Evolutionary conservation across 208 protist species (phyloP), one percentile per base, ranked within the genome.

Genomic region (Crithidia expoeki): DNA sequence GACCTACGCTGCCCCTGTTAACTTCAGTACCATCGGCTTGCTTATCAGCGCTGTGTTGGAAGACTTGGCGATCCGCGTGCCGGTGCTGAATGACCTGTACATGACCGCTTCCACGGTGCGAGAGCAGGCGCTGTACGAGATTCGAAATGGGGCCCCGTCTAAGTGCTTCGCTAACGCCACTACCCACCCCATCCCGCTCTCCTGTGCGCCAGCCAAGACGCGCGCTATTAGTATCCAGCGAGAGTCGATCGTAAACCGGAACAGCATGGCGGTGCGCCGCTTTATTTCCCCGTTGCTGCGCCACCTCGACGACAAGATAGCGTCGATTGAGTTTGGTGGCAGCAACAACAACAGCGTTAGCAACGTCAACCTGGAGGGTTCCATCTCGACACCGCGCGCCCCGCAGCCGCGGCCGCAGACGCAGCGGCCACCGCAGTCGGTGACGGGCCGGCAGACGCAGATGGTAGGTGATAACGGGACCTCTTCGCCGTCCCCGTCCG

Each of bases 141-240:
- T 78, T 4, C 58, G 66, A 21, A 78, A 67, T 47, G 38, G 67
- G 17, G 56, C 46, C 2, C 21, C 60, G 23, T 72, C 67, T 17
- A 53, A 65, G 30, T 62, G 47, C 58, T 89, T 89, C 47, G 70
- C 49, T 14, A 79, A 77, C 27, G 69, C 65, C 28, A 73, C 51
- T 5, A 61, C 56, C 25, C 77, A 77, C 25, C 82, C 82, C 27
- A 65, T 52, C 34, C 32, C 70, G 4, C 59, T 80, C 6, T 51
- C 60, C 33, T 85, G 78, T 57, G 60, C 65, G 2, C 66, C 71
- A 10, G 40, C 55, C 0, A 74, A 73, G 59, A 65, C 60, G 42
- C 81, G 81, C 17, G 76, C 69, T 17, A 79, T 86, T 36, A 86
- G 81, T 59, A 86, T 86, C 27, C 81, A 83, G 70, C 77, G 72